phyloP scores from a whole-genome alignment of 176 grass and related monocot species.

The Musa troglodytarum region DNA sequence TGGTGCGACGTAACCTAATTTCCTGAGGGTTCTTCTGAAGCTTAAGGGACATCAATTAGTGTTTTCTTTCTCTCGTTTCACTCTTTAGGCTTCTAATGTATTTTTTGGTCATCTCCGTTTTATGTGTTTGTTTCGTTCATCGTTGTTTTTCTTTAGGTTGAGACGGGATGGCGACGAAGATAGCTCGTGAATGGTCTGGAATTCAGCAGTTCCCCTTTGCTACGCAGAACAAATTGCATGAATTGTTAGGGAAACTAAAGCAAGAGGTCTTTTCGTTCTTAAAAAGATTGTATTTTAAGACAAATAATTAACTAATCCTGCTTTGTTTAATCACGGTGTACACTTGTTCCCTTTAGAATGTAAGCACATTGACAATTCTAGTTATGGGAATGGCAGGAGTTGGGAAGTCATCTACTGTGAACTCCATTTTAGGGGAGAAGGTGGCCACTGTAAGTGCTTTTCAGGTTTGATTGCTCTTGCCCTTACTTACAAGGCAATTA shows the following conservation, averaged over 20 bases:
- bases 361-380: constrained; percentile 82
- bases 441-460: constrained; percentile 72
- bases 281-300: not conserved
- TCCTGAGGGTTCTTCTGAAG: too few relatives aligned
- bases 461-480: constrained; percentile 47
- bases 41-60: too few relatives aligned
- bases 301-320: too few relatives aligned
- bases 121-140: not conserved
- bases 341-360: constrained; percentile 35
- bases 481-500: not conserved
- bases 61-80: too few relatives aligned
- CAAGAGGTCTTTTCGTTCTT: constrained; percentile 40
- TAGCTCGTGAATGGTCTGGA: constrained; percentile 72
- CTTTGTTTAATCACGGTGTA: too few relatives aligned
- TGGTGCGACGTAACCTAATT: too few relatives aligned
- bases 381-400: constrained; percentile 95
- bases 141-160: not conserved
- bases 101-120: not conserved
- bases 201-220: constrained; percentile 74
- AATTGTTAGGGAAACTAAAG: constrained; percentile 71
- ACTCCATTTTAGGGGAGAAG: constrained; percentile 86
- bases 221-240: constrained; percentile 76
- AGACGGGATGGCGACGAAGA: constrained; percentile 36
- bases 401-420: constrained; percentile 91
- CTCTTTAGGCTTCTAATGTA: not conserved